These are phyloP conservation scores for Rutstroemia sp. DNA, from an alignment of 2,329 filamentous ascomycete species.

Conservation along the genomic window DNA sequence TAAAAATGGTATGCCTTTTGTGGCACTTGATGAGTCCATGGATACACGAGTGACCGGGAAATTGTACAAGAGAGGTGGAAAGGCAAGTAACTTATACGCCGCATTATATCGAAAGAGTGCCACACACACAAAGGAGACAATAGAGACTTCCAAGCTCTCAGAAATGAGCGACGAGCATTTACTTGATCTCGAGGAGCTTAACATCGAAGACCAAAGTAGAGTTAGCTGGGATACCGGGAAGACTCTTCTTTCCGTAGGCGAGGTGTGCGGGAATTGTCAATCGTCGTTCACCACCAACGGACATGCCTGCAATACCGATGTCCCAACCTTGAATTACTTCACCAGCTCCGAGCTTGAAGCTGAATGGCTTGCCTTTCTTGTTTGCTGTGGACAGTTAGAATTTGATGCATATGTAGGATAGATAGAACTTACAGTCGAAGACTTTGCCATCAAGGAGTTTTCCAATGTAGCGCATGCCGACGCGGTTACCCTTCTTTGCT, in stretches of 20 bases:
- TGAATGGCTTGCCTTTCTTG: slow-evolving; percentile 98
- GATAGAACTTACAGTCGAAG: slow-evolving; percentile 71
- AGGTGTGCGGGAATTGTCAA: slow-evolving; percentile 81
- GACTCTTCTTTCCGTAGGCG: slow-evolving; percentile 79
- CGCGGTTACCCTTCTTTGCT: slow-evolving; percentile 83
- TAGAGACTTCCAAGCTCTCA: not conserved
- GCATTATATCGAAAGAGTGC: slow-evolving; percentile 13
- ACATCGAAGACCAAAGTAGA: slow-evolving; percentile 88
- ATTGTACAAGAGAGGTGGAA: slow-evolving; percentile 26
- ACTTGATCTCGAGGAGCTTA: slow-evolving; percentile 79
- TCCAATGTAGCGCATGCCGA: slow-evolving; percentile 96
- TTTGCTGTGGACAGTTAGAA: slow-evolving; percentile 56
- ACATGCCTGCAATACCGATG: slow-evolving; percentile 86
- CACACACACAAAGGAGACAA: slow-evolving; percentile 5
- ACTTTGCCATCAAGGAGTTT: slow-evolving; percentile 93
- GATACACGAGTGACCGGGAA: slow-evolving; percentile 16
- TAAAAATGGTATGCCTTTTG: not conserved
- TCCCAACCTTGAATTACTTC: slow-evolving; percentile 99
- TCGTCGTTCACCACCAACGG: slow-evolving; percentile 86
- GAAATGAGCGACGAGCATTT: slow-evolving; percentile 30
- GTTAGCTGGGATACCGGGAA: slow-evolving; percentile 85
- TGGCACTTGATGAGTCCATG: slow-evolving; percentile 8
- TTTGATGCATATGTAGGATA: no score
- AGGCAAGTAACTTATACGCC: slow-evolving; percentile 13
- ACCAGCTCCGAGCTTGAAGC: slow-evolving; percentile 87